Base-by-base conservation (phyloP, 495 filamentous ascomycete species). In the Chaetomium cochliodes region DNA sequence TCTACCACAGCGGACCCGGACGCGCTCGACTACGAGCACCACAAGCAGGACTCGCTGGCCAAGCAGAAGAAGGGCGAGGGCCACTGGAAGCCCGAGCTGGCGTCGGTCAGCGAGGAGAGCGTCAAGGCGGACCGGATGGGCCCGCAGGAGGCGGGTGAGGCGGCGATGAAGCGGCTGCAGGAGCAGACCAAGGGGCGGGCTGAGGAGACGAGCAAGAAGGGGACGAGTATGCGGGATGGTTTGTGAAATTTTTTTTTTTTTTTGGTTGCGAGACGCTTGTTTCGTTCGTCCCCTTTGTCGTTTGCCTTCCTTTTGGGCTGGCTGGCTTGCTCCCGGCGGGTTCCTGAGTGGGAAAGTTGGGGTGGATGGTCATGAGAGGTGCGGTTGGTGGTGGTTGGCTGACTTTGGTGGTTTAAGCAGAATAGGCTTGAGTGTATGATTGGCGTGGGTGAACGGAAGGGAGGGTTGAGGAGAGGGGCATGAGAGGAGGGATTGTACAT, bases 1-100 rank as follows among this genome's bases (percentile, higher is more conserved):
- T 33, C 59, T 7, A 33, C n/a, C 28, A 56, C 47, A 78, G 75
- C 66, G 30, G 67, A 73, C 41, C 63, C 72, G 26, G 67, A 73
- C 33, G 23, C 68, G 20, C 44, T 73, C 30, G 72, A 84, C 68
- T 84, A 86, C 63, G 90, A 93, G 69, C 71, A 81, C 54, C 82
- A 93, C 69, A 96, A 96, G 79, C 77, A 90, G 53, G 85, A 91
- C 55, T 82, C 84, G 42, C 65, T 96, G 60, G 76, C 81, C 70
- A 87, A 87, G 78, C 82, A 86, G 58, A 90, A 90, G 78, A 78
- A 85, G 15, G 92, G 92, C 23, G 87, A 88, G 75, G 90, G 80
- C 15, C 83, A 92, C 67, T 96, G 92, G 92, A 90, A 90, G 75
- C 79, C 86, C 22, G 88, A 90, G 72, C 76, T 97, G 60, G 90